Percentiles rank a stretch among this genome's conserved stretches.
Conservation (phyloP, 2,329 filamentous ascomycete species). For the Cladosporium austrohemisphaericum region DNA sequence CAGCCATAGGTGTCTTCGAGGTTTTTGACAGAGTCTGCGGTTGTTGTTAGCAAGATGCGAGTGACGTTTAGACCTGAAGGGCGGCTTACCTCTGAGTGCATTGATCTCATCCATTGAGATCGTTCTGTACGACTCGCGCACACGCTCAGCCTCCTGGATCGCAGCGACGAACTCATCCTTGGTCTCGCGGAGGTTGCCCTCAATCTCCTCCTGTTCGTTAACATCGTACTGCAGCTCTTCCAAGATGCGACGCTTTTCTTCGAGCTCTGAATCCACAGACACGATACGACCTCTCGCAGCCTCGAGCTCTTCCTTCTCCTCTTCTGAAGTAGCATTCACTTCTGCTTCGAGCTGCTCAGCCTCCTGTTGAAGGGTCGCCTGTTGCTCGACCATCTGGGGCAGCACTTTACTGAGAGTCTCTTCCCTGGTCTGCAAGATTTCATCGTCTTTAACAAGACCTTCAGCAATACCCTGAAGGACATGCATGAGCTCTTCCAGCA, state of each 20-base stretch:
- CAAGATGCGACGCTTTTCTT: conserved; percentile 64
- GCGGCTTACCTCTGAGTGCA: conserved; percentile 66
- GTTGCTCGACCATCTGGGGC: conserved; percentile 60
- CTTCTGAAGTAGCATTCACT: conserved; percentile 72
- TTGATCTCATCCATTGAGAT: conserved; percentile 82
- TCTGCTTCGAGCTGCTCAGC: conserved; percentile 61
- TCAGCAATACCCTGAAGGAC: conserved; percentile 71
- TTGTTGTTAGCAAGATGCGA: conserved; percentile 35
- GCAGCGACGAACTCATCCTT: conserved; percentile 69
- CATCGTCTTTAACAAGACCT: conserved; percentile 72
- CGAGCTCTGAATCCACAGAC: conserved; percentile 63
- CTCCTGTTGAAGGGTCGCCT: conserved; percentile 60
- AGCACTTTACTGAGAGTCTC: conserved; percentile 63
- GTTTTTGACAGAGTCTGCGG: conserved; percentile 58
- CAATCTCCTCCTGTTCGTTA: conserved; percentile 61
- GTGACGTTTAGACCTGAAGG: background rate
- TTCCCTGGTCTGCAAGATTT: conserved; percentile 64
- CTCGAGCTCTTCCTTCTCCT: conserved; percentile 75
- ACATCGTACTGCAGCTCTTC: conserved; percentile 64
- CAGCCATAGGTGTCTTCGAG: conserved; percentile 68
- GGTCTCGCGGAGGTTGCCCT: conserved; percentile 60
- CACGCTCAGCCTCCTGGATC: conserved; percentile 75
- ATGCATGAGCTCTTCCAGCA: conserved; percentile 76
- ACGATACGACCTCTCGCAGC: conserved; percentile 66
- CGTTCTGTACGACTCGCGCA: conserved; percentile 82